Evolutionary conservation across 2,329 filamentous ascomycete species (phyloP), one percentile per base, ranked within the genome.

Genomic region (Colletotrichum sansevieriae): DNA sequence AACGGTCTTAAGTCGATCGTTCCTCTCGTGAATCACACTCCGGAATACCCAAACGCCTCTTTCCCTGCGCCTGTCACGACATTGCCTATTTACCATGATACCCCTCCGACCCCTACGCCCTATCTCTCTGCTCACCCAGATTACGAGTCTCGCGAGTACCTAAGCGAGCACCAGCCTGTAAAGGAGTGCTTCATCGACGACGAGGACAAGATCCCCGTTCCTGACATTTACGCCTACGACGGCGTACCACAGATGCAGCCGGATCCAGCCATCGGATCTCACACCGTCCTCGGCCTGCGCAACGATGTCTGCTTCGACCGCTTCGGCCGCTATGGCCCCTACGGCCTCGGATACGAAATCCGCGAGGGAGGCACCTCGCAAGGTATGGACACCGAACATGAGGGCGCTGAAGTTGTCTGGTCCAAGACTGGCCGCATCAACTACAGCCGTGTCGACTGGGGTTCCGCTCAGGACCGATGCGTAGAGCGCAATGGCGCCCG

Each of bases 251-350:
- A 91, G 73, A 92, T 92, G 12, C 92, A 94, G 79, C 92, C 94
- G 0, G 90, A 94, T 58, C 88, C 93, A 3, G 87, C 90, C 1
- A 87, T 96, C 73, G 94, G 94, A 3, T 95, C 92, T 0, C 91
- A 96, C 76, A 84, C 89, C 13, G 77, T 94, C 52, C 81, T 97
- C 4, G 94, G 92, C 0, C 79, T 97, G 46, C 84, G 90, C 22
- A 87, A 94, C 70, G 91, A 96, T 74, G 83, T 97, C 13, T 97
- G 94, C 80, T 97, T 97, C 76, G 94, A 97, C 75, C 88, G 94
- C 6, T 97, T 94, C 76, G 92, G 93, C 18, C 88, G 94, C 54
- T 88, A 95, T 43, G 94, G 93, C 0, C 91, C 94, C 0, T 97
- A 97, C 75, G 94, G 94, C 0, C 83, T 94, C 46, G 94, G 94